Base-by-base conservation (phyloP, 106 monocot genomes). In the Dioscorea zingiberensis region DNA sequence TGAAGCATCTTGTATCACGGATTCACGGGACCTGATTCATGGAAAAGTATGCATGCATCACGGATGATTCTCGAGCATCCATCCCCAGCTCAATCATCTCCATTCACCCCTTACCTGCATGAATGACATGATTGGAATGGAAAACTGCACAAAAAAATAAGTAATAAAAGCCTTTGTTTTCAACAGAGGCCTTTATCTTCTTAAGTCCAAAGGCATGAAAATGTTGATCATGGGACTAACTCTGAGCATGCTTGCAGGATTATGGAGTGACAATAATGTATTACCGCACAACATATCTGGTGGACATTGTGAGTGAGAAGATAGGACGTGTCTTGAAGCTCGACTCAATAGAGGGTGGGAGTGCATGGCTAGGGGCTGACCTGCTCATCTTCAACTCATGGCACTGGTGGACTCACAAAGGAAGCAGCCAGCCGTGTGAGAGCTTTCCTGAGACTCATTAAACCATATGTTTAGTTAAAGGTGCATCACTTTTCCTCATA, bases 361-460 rank as follows among this genome's bases (percentile, higher is more conserved):
- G 25, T 18, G 76, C 75, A 0, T 94, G 94, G 94, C 25, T 87
- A 10, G 80, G 71, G 13, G 76, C 69, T 0, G 82, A 94, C 63
- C 19, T 94, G 55, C 76, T 94, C 44, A 85, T 94, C 72, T 94
- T 94, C 64, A 94, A 94, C 78, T 78, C 94, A 16, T 87, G 94
- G 94, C 94, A 90, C 44, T 90, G 90, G 90, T 90, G 90, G 90
- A 83, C 81, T 29, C 83, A 86, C 74, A 72, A 15, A 4, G 86
- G 86, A 26, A 78, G 17, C 5, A 54, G 64, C 49, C 86, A 86
- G 64, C 86, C 90, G 90, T 90, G 66, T 55, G 80, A 55, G 56
- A 57, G 2, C 60, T 48, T 14, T 2, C 26, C 47, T 16, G 22
- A 38, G 38, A 51, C 51, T 18, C 51, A 7, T 29, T 6, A 38